A percentile compares a stretch with the other conserved stretches of the same genome.
Evolutionary conservation across 352 stramenopile genomes (phyloP).

Genomic region (Thalassiosira hispida): DNA sequence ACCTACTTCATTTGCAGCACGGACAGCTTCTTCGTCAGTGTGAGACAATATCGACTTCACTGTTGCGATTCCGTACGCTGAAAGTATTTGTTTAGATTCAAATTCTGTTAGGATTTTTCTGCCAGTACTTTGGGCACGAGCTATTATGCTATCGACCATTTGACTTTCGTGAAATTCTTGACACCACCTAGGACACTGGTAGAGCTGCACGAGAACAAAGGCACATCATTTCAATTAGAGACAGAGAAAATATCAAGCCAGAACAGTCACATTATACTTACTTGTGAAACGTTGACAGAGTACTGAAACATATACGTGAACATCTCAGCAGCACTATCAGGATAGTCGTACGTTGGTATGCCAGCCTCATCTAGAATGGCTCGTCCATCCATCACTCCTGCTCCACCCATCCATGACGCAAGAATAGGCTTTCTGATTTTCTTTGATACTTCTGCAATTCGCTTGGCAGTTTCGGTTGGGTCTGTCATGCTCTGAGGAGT

Average conservation of each 20-base stretch:
- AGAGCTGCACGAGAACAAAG: constrained; percentile 28
- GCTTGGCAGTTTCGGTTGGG: constrained; percentile 55
- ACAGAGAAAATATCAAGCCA: background rate
- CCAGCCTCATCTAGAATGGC: constrained; percentile 55
- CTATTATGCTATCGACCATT: constrained; percentile 32
- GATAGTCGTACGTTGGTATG: constrained; percentile 61
- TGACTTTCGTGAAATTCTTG: constrained; percentile 33
- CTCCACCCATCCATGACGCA: constrained; percentile 65
- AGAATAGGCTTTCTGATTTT: constrained; percentile 62
- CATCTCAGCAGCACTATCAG: constrained; percentile 50
- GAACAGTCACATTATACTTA: background rate
- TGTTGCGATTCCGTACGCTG: constrained; percentile 37
- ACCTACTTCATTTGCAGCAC: constrained; percentile 27
- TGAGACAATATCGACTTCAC: constrained; percentile 26
- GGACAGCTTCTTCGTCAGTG: constrained; percentile 32
- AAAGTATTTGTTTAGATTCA: constrained; percentile 42
- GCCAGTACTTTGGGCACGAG: constrained; percentile 25
- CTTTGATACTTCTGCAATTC: constrained; percentile 56
- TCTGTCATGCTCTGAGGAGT: constrained; percentile 72
- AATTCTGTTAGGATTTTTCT: constrained; percentile 40
- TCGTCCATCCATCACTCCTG: constrained; percentile 47
- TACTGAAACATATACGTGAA: constrained; percentile 50
- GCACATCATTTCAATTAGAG: background rate
- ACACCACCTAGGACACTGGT: constrained; percentile 47
- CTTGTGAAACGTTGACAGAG: constrained; percentile 19